Evolutionary conservation across 169 alveolate species (phyloP).

Genomic region (Plasmodium cynomolgi): DNA sequence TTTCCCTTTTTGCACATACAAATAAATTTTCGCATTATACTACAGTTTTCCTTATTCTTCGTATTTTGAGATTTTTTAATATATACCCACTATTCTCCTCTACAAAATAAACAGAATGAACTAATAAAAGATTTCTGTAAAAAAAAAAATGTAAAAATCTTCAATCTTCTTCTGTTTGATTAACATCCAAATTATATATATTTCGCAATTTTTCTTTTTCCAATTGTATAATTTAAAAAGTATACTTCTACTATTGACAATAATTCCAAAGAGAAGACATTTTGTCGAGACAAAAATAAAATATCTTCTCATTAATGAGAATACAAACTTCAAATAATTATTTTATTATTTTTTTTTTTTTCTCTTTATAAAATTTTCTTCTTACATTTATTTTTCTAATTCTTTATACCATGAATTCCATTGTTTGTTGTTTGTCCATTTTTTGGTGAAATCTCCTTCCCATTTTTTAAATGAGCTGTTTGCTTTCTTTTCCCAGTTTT

Average conservation of each 20-base stretch:
- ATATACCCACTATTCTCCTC: neutral
- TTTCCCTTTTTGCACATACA: neutral
- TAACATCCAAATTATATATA: neutral
- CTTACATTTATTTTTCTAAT: neutral
- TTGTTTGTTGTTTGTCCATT: neutral
- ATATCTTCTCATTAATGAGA: neutral
- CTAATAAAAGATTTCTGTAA: neutral
- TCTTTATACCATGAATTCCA: neutral
- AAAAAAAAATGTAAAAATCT: neutral
- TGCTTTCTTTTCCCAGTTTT: neutral
- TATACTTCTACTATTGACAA: neutral
- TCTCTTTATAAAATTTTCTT: neutral
- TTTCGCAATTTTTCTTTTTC: neutral
- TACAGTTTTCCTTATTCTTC: neutral
- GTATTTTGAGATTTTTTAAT: neutral
- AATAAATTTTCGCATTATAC: neutral
- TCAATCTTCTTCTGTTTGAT: neutral
- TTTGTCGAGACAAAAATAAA: neutral
- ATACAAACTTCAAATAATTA: neutral
- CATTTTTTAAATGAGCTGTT: neutral
- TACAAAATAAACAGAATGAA: neutral
- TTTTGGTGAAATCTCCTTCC: neutral
- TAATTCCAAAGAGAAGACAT: neutral
- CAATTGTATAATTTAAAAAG: neutral
- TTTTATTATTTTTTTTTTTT: no score